phyloP scores from a whole-genome alignment of 2,329 filamentous ascomycete species.

The Cercospora nicotianae region DNA sequence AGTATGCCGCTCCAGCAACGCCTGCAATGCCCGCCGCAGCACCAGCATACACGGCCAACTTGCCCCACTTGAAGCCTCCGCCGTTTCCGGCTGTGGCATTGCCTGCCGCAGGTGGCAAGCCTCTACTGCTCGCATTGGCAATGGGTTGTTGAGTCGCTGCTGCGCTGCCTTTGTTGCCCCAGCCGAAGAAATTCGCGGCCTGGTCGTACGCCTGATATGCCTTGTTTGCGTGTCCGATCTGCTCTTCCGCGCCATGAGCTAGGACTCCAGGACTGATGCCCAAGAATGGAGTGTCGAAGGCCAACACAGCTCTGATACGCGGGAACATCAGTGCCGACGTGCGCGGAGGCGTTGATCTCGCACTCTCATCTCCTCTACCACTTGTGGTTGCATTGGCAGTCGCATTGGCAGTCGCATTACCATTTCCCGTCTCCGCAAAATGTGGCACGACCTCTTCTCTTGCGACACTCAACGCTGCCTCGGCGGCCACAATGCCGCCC shows the following conservation, averaged over 20 bases:
- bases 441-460: slow-evolving; percentile 58
- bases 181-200: slow-evolving; percentile 59
- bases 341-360: slow-evolving; percentile 26
- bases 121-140: slow-evolving; percentile 34
- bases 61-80: slow-evolving; percentile 44
- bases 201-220: slow-evolving; percentile 68
- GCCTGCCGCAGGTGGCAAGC: slow-evolving; percentile 31
- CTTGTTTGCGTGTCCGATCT: slow-evolving; percentile 72
- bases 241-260: slow-evolving; percentile 82
- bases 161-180: slow-evolving; percentile 26
- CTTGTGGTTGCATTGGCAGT: slow-evolving; percentile 8
- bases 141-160: slow-evolving; percentile 21
- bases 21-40: slow-evolving; percentile 77
- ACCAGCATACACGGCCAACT: slow-evolving; percentile 80
- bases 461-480: slow-evolving; percentile 75
- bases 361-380: background rate
- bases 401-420: slow-evolving; percentile 4
- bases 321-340: slow-evolving; percentile 74
- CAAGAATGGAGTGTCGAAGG: slow-evolving; percentile 71
- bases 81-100: slow-evolving; percentile 24
- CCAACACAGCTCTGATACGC: slow-evolving; percentile 74
- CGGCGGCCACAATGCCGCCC: slow-evolving; percentile 90
- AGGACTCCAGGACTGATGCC: slow-evolving; percentile 79
- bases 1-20: slow-evolving; percentile 81
- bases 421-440: background rate